Percentiles rank a stretch among this genome's conserved stretches.
These are phyloP conservation scores for Ilyonectria sp. DNA, from an alignment of 2,329 filamentous ascomycete species.

Conservation along the genomic window DNA sequence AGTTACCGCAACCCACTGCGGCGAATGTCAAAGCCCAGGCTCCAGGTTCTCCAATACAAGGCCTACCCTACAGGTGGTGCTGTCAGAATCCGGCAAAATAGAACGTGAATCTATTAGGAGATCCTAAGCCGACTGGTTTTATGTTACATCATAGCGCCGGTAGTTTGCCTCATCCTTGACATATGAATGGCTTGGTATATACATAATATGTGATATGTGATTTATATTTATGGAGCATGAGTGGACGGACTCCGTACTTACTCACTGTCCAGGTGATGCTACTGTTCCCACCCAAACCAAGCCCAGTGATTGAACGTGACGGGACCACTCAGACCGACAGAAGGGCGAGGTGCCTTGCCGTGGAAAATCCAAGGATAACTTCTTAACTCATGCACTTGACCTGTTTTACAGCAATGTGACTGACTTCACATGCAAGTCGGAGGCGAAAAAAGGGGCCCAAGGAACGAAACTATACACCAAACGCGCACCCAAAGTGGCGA, in stretches of 20 bases:
- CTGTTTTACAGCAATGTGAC: conserved; percentile 5
- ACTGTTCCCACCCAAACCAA: not conserved
- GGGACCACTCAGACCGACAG: not conserved
- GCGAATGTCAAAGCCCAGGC: not conserved
- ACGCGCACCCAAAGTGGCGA: conserved; percentile 41
- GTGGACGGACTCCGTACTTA: too few relatives aligned
- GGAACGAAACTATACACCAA: conserved; percentile 23
- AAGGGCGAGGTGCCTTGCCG: not conserved
- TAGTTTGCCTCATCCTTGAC: not conserved
- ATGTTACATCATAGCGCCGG: not conserved
- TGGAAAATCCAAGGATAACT: not conserved
- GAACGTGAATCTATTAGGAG: not conserved
- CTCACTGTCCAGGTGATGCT: too few relatives aligned
- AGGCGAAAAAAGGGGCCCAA: not conserved
- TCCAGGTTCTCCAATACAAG: too few relatives aligned
- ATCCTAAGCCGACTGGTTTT: not conserved
- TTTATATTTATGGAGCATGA: not conserved
- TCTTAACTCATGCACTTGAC: not conserved
- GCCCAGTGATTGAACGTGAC: not conserved
- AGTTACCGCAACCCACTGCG: not conserved
- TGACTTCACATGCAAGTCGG: not conserved
- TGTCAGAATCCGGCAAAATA: not conserved
- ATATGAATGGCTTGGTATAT: not conserved
- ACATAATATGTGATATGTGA: not conserved
- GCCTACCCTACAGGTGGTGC: too few relatives aligned